Percentiles rank a stretch among this genome's conserved stretches.
Evolutionary conservation across 257 asterid genomes (phyloP).

Genomic region (Solanum ossicruentum): DNA sequence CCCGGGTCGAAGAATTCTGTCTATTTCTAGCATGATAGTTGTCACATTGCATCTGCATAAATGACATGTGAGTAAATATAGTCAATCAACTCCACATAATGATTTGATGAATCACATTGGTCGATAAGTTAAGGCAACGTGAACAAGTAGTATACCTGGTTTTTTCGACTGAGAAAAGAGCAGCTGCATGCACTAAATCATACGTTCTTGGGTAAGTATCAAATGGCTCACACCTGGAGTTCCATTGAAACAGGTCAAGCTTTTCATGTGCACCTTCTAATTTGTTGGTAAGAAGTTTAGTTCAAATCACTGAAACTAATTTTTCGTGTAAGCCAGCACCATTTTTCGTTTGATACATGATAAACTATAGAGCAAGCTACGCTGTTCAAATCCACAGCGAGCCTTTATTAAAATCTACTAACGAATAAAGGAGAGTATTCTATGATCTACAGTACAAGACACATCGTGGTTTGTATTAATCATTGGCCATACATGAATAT

Average conservation of each 20-base stretch:
- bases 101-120: not conserved
- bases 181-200: constrained; percentile 47
- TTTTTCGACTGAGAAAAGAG: constrained; percentile 47
- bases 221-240: constrained; percentile 65
- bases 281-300: not conserved
- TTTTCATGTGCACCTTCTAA: not conserved
- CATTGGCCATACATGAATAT: not conserved
- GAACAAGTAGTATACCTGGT: constrained; percentile 21
- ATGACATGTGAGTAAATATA: not conserved
- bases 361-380: not conserved
- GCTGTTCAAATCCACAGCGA: not conserved
- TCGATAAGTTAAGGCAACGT: not conserved
- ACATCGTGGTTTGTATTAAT: not conserved
- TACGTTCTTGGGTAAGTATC: constrained; percentile 68
- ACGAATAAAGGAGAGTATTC: not conserved
- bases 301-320: not conserved
- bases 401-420: not conserved
- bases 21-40: constrained; percentile 62
- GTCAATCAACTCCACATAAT: not conserved
- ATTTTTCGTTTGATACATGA: not conserved
- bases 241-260: not conserved
- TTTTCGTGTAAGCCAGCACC: not conserved
- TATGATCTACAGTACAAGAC: not conserved
- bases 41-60: constrained; percentile 39
- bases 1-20: constrained; percentile 56